Percentiles rank a stretch among this genome's conserved stretches.
Conservation (phyloP, 139 green algal species). For the Chlamydomonas applanata region DNA sequence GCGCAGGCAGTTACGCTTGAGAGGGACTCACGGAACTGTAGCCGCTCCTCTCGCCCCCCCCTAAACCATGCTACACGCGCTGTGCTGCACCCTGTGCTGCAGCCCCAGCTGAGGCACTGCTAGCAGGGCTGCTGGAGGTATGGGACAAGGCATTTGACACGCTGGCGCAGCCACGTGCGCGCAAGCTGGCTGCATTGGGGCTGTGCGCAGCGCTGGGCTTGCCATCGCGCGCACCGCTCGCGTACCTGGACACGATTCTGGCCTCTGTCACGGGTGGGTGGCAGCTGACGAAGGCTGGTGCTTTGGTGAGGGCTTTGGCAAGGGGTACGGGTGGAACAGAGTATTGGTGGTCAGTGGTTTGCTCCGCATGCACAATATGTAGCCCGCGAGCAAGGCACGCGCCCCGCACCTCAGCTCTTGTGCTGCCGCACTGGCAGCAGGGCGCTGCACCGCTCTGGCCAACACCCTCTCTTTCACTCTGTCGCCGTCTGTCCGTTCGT, state of each 20-base stretch:
- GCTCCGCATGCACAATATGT: too few species aligned
- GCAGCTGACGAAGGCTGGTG: background rate
- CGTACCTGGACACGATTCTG: conserved; percentile 44
- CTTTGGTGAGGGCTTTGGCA: too few species aligned
- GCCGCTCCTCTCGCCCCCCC: background rate
- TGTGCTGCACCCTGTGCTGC: too few species aligned
- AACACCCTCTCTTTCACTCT: too few species aligned
- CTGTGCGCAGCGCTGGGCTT: conserved; percentile 63
- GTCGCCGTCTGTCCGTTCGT: too few species aligned
- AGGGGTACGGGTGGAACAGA: too few species aligned
- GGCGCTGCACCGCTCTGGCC: too few species aligned
- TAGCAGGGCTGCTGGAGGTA: background rate
- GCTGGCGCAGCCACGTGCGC: conserved; percentile 4
- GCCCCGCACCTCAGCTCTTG: too few species aligned
- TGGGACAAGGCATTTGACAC: background rate
- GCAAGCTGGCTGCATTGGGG: conserved; percentile 77
- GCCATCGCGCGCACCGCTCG: conserved; percentile 22
- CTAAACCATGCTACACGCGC: too few species aligned
- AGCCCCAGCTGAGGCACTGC: background rate
- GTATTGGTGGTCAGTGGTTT: too few species aligned
- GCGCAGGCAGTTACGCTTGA: background rate
- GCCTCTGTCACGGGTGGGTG: conserved; percentile 20
- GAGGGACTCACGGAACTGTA: background rate
- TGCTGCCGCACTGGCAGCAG: too few species aligned
- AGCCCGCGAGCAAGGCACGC: too few species aligned